Evolutionary conservation across 768 basidiomycete species (phyloP), one percentile per base, ranked within the genome.

Genomic region (Amanita muscaria): DNA sequence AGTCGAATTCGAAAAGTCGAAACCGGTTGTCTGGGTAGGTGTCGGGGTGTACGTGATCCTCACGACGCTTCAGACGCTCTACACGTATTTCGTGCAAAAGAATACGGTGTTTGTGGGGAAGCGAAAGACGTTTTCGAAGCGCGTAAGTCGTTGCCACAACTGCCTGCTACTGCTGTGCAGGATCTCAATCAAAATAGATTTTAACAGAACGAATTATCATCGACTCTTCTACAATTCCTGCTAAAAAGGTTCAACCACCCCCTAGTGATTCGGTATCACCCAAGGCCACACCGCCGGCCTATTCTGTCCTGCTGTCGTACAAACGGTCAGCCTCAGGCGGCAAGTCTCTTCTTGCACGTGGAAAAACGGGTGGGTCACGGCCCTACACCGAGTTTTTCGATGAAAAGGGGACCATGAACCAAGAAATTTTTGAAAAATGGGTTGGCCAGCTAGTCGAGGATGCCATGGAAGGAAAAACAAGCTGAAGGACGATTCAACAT

Each of bases 191-290:
- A n/a, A n/a, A n/a, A 5, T 60, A 93, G 84, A 94, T 96, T 57
- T 82, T 93, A 37, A 90, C 88, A 2, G 92, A 97, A 59, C 80
- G 83, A 51, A 77, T 97, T 64, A 86, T 80, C 22, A 72, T 93
- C 45, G 73, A 77, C 16, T 84, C 90, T 3, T 70, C 69, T 23
- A 85, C 87, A 3, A 53, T 68, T 12, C 81, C 88, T 24, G 70
- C 72, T 19, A 66, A 66, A 15, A 68, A 68, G 18, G 49, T 64
- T 30, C 36, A 57, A 21, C 48, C 53, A 23, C 42, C 57, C 33
- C 53, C 53, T 7, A 40, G 53, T 3, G 33, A 52, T 16, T 54
- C 62, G 15, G 42, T 57, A 10, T 53, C 34, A 37, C 35, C 27
- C 5, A 66, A 66, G 39, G 22, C 43, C 18, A 36, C 34, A 0